Evolutionary conservation across 2,329 filamentous ascomycete species (phyloP), one percentile per base, ranked within the genome.

Genomic region (Trichoderma lentiforme): DNA sequence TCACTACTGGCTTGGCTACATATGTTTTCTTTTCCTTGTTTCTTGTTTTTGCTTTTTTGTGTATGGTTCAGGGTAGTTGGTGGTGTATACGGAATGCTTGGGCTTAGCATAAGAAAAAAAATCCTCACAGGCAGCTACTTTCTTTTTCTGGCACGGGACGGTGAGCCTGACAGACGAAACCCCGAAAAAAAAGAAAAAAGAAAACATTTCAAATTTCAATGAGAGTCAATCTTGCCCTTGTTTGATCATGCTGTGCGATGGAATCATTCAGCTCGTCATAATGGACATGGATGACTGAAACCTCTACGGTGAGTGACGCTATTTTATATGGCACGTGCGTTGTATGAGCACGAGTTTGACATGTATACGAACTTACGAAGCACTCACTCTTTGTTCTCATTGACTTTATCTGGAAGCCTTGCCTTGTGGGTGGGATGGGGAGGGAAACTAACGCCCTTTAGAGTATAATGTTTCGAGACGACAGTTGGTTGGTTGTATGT

Each of bases 1-100:
- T 47, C 12, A 28, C 56, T 61, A 51, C 26, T 43, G 36, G 36
- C 39, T 69, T 69, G 57, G 56, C 65, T 51, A 30, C 39, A 47
- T 58, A 8, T 32, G 18, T 66, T 26, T n/a, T 26, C 6, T 51
- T n/a, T 65, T 14, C 1, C 21, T 34, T n/a, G 32, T 30, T 30
- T 30, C n/a, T 8, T 28, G 11, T 14, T 62, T n/a, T 36, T 62
- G 7, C n/a, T 61, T 18, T 47, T 60, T 61, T 61, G 56, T 69
- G n/a, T 53, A 69, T 21, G 57, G 66, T 67, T 67, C 51, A 57
- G 30, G 64, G 64, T 67, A 66, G 63, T 66, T 34, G 6, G 14
- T 28, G 57, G 39, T 61, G 66, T 61, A 26, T 51, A 57, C 30
- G 57, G 66, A 18, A 5, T 47, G 28, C 34, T 21, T 67, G 26